phyloP scores from a whole-genome alignment of 2,329 filamentous ascomycete genomes.

The Neofusicoccum laricinum region DNA sequence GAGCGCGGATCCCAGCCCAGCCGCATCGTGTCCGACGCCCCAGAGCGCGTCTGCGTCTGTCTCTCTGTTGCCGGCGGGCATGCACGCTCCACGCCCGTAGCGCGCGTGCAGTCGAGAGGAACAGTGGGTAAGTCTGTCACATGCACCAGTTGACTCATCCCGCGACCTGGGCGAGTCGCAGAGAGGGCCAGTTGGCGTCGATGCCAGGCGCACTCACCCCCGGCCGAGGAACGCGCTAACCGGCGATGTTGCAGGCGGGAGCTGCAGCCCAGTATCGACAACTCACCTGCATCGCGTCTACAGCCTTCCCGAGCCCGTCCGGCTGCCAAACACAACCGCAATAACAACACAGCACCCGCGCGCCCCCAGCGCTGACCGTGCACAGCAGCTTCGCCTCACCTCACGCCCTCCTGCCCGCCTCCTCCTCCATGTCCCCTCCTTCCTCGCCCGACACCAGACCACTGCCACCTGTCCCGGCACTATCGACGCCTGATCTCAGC shows the following conservation, averaged over 20 bases:
- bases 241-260: constrained; percentile 2
- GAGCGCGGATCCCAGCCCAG: constrained; percentile 5
- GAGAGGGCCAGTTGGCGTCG: constrained; percentile 3
- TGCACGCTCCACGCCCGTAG: not conserved
- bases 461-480: constrained; percentile 1
- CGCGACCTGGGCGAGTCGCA: not conserved
- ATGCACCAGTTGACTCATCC: not conserved
- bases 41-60: not conserved
- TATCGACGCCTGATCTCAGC: constrained; percentile 1
- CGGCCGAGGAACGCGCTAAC: constrained; percentile 10
- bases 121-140: constrained; percentile 9
- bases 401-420: constrained; percentile 6
- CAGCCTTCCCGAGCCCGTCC: constrained; percentile 1
- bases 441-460: constrained; percentile 9
- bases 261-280: constrained; percentile 11
- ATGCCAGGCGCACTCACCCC: not conserved
- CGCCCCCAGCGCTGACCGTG: constrained; percentile 12
- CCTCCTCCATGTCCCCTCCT: constrained; percentile 15
- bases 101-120: not conserved
- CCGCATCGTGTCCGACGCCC: not conserved
- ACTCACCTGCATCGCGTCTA: constrained; percentile 6
- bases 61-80: constrained; percentile 2
- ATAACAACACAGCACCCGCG: constrained; percentile 10
- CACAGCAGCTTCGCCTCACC: constrained; percentile 15
- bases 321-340: constrained; percentile 7